phyloP scores from a whole-genome alignment of 371 early-diverging fungal species.

The Zychaea mexicana region DNA sequence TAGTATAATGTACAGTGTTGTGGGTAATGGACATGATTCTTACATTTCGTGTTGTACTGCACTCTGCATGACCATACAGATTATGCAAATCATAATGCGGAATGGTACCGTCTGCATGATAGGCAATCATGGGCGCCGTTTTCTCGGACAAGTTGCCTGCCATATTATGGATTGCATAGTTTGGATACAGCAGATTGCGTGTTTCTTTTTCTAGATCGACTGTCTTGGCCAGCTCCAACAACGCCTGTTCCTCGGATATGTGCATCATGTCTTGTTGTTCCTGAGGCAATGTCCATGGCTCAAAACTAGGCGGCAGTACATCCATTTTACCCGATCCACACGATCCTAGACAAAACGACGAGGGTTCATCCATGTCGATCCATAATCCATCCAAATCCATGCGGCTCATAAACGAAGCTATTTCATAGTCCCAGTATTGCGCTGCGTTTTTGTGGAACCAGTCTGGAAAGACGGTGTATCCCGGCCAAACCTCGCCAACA shows the following conservation, averaged over 20 bases:
- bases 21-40: too few relatives aligned
- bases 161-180: constrained; percentile 38
- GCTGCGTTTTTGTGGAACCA: constrained; percentile 24
- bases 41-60: constrained; percentile 55
- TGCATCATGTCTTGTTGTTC: constrained; percentile 23
- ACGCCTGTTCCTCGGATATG: constrained; percentile 18
- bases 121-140: constrained; percentile 59
- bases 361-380: constrained; percentile 79
- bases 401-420: constrained; percentile 8
- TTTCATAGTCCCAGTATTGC: constrained; percentile 16
- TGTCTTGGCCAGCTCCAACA: constrained; percentile 26
- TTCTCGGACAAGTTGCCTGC: constrained; percentile 47
- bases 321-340: constrained; percentile 21
- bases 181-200: constrained; percentile 36
- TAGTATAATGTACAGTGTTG: too few relatives aligned
- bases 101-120: constrained; percentile 55
- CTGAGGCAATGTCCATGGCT: constrained; percentile 30
- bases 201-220: constrained; percentile 16
- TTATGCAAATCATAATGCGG: constrained; percentile 68
- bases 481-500: constrained; percentile 70
- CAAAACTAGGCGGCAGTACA: constrained; percentile 19
- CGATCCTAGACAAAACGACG: constrained; percentile 47
- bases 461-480: constrained; percentile 47
- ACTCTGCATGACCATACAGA: constrained; percentile 65
- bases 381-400: constrained; percentile 42